These are phyloP conservation scores for Durusdinium trenchii DNA, from an alignment of 73 alveolate species.

Conservation along the genomic window DNA sequence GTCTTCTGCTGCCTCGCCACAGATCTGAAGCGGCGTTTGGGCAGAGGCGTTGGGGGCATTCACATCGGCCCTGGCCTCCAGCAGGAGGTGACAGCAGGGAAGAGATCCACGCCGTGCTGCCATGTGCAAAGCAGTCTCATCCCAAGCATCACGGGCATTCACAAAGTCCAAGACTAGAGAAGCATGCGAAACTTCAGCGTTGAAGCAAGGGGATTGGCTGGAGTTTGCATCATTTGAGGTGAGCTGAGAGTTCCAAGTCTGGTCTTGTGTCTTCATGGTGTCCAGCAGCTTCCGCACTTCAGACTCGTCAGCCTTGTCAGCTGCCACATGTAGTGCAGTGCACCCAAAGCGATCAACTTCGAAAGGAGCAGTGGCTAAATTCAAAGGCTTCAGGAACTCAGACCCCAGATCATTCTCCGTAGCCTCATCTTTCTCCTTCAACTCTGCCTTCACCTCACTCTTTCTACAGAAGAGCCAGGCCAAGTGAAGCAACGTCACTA, in stretches of 20 bases:
- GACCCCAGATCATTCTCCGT: not conserved
- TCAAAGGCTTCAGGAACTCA: not conserved
- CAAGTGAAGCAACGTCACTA: not conserved
- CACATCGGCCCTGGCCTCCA: slow-evolving; percentile 34
- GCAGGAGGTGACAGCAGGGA: not conserved
- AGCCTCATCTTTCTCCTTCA: not conserved
- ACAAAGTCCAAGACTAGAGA: not conserved
- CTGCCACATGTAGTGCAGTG: slow-evolving; percentile 10
- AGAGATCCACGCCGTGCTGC: not conserved
- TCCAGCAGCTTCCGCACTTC: not conserved
- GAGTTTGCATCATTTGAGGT: too few relatives aligned
- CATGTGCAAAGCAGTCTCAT: slow-evolving; percentile 34
- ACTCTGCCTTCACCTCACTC: not conserved
- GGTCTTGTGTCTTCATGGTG: not conserved
- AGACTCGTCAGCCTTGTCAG: not conserved
- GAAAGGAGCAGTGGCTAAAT: too few relatives aligned
- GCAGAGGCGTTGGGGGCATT: not conserved
- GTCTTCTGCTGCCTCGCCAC: not conserved
- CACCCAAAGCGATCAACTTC: not conserved
- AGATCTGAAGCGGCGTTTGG: not conserved
- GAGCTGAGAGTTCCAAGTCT: too few relatives aligned
- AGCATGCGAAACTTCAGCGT: not conserved
- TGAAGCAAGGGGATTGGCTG: too few relatives aligned
- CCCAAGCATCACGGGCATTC: slow-evolving; percentile 27
- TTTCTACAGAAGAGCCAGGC: not conserved